Base-by-base conservation (phyloP, 371 early-diverging fungal species). In the Lichtheimia ornata region DNA sequence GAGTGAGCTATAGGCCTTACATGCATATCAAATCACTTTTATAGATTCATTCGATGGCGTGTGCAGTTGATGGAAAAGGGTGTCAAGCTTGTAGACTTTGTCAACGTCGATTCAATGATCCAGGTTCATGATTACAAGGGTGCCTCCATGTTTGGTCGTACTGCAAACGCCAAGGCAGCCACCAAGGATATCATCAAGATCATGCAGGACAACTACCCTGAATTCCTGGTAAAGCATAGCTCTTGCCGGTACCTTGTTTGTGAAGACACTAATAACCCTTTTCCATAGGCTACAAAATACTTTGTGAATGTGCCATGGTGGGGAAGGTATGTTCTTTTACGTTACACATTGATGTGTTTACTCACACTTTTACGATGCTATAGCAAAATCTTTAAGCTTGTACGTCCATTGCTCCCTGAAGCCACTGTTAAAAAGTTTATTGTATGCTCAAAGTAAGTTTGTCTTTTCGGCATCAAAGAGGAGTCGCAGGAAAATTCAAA, bases 151-250 rank as follows among this genome's bases (percentile, higher is more conserved):
- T 73, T 81, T 52, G 71, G 84, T 53, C 79, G 80, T 51, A 79
- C 82, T 50, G 72, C 79, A 22, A 75, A 72, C 41, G 69, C 84
- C 5, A 78, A 84, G 24, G 67, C 71, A 28, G 86, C 85, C 2
- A 84, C 84, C 14, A 82, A 77, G 56, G 70, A 64, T 22, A 66
- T 81, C 12, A 81, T 84, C 18, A 74, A 83, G 60, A 54, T 86
- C 49, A 72, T 87, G 81, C 83, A 83, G 35, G 86, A 86, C 55
- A 86, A 86, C 50, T 87, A 87, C 53, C 87, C 87, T 1, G 87
- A 86, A 64, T 79, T 83, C 28, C 68, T 87, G 71, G 80, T 79
- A 79, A 28, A 58, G 64, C 20, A n/a, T 28, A 44, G 17, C 47
- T 24, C 24, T 56, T n/a, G 50, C 3, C 42, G 0, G 47, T 17